phyloP scores from a whole-genome alignment of 805 yeast species.

The Candida nemodendra region DNA sequence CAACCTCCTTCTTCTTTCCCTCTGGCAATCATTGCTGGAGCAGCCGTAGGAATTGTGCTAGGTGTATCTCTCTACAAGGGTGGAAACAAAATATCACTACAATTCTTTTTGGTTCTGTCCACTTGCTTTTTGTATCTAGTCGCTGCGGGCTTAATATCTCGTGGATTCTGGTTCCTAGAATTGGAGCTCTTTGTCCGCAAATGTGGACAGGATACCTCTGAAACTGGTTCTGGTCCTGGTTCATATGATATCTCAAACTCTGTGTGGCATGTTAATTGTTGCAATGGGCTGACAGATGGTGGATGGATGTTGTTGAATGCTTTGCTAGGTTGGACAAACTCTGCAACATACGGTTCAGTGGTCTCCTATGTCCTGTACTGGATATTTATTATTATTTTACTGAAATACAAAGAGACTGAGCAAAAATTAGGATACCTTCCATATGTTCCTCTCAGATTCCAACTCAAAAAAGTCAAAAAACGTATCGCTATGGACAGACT shows the following conservation, averaged over 20 bases:
- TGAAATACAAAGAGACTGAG: constrained; percentile 45
- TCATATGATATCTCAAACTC: constrained; percentile 77
- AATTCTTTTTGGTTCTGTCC: constrained; percentile 67
- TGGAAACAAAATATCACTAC: constrained; percentile 77
- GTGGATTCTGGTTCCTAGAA: constrained; percentile 90
- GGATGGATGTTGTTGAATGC: constrained; percentile 91
- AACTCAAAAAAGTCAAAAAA: constrained; percentile 51
- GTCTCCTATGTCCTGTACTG: constrained; percentile 71
- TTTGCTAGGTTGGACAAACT: constrained; percentile 89
- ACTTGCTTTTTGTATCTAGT: constrained; percentile 81
- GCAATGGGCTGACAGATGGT: constrained; percentile 90
- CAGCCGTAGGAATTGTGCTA: constrained; percentile 55
- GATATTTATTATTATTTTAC: constrained; percentile 47
- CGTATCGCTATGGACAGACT: constrained; percentile 28
- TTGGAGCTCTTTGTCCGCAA: constrained; percentile 68
- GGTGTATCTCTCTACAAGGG: constrained; percentile 71
- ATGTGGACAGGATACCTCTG: constrained; percentile 86
- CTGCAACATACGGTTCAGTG: constrained; percentile 89
- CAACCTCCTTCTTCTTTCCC: constrained; percentile 68
- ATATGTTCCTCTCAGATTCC: constrained; percentile 59
- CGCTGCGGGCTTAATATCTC: constrained; percentile 81
- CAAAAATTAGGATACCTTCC: constrained; percentile 62
- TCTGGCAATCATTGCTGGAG: constrained; percentile 58
- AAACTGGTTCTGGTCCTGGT: constrained; percentile 91
- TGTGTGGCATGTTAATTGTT: constrained; percentile 94